Base-by-base conservation (phyloP, 208 protist genomes). In the Trypanosoma brucei region DNA sequence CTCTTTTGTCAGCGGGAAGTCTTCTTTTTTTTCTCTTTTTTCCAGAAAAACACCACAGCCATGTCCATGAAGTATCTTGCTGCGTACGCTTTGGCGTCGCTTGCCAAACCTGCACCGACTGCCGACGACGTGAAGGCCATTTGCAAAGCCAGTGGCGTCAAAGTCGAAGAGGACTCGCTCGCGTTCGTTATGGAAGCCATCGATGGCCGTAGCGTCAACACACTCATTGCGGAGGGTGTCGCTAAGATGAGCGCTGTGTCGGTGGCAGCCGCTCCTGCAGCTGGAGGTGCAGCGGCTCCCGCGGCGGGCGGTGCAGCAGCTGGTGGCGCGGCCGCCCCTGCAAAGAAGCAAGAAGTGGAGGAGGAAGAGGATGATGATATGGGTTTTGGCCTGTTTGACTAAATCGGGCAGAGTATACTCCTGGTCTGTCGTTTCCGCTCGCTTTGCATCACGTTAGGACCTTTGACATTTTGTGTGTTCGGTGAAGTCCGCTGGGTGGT, bases 21-120 rank as follows among this genome's bases (percentile, higher is more conserved):
- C 63, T 39, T 65, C 30, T 54, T n/a, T 35, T 54, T 61, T 14
- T 46, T 46, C 11, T 46, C 31, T 37, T 50, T 42, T 53, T 3
- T 38, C 51, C 55, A 59, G 22, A 22, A 22, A 22, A 22, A 22
- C 22, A 22, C 22, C 36, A 14, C 54, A 59, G 37, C 30, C 53
- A 93, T 93, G 87, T 91, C 87, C 57, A 80, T 90, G 72, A 96
- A 91, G 70, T 92, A 93, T 86, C 79, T 96, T 74, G 91, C 93
- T 67, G 93, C 93, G 52, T 97, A 93, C 82, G 84, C 91, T 48
- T 75, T 97, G 57, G 84, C 83, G 56, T 89, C 81, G 36, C 86
- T 97, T 22, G 59, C 55, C 70, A 92, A 93, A 50, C 70, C 83
- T 50, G 64, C 62, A 52, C 93, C 93, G 38, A 85, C 78, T 61